Evolutionary conservation across 2,329 filamentous ascomycete species (phyloP).

Genomic region (Coniella vitis): DNA sequence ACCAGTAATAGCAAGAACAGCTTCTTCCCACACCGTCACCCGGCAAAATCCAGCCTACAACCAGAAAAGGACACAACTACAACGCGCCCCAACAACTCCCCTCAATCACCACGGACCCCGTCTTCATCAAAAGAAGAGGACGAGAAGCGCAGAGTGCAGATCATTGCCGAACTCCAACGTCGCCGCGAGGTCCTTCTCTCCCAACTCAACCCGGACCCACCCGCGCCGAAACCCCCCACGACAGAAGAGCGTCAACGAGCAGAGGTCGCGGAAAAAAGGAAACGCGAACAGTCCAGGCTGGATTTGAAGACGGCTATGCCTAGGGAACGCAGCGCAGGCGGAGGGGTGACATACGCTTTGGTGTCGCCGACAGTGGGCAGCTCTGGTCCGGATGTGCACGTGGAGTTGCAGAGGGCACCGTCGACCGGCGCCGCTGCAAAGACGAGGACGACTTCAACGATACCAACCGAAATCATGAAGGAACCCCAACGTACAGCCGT

Average conservation of each 20-base stretch:
- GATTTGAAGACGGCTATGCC: background rate
- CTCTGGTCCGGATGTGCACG: background rate
- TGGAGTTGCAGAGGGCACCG: background rate
- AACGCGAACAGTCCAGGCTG: background rate
- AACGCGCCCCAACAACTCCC: too few species aligned
- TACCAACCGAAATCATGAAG: too few species aligned
- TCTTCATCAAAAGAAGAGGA: constrained; percentile 1
- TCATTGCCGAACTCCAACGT: background rate
- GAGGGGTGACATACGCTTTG: background rate
- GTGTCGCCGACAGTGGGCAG: background rate
- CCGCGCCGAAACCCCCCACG: background rate
- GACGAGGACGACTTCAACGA: too few species aligned
- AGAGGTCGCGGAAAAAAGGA: background rate
- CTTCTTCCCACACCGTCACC: too few species aligned
- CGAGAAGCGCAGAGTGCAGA: background rate
- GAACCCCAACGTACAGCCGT: too few species aligned
- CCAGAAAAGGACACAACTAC: too few species aligned
- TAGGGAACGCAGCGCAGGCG: background rate
- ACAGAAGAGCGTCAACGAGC: background rate
- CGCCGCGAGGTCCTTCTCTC: background rate
- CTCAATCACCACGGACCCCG: too few species aligned
- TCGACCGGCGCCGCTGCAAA: background rate
- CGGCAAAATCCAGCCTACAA: too few species aligned
- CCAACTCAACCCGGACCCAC: background rate
- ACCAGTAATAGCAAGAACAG: background rate